A percentile compares a stretch with the other conserved stretches of the same genome.
These are phyloP conservation scores for Phytophthora chlamydospora DNA, from an alignment of 352 stramenopile genomes.

Conservation along the genomic window DNA sequence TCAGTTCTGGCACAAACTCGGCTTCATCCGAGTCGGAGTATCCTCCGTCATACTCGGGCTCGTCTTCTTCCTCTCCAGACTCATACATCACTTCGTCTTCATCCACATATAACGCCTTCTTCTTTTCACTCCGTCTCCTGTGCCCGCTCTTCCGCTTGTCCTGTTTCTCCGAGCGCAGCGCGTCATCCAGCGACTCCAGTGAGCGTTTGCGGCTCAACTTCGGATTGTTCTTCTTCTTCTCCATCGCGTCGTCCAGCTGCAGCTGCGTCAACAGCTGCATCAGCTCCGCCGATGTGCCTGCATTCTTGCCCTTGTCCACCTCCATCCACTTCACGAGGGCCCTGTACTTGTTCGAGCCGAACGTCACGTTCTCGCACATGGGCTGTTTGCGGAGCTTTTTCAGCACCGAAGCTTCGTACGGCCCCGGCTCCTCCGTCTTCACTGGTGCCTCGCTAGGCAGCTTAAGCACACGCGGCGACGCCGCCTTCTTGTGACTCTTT, in stretches of 20 bases:
- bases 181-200: conserved; percentile 56
- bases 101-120: conserved; percentile 15
- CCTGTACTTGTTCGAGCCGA: conserved; percentile 53
- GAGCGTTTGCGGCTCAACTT: conserved; percentile 34
- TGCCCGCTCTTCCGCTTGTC: conserved; percentile 32
- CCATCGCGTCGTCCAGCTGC: conserved; percentile 3
- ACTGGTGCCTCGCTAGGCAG: background rate
- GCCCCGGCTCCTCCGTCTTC: conserved; percentile 11
- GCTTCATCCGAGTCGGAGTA: conserved; percentile 52
- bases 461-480: conserved; percentile 2
- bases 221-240: conserved; percentile 21
- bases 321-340: conserved; percentile 63
- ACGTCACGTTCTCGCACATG: conserved; percentile 41
- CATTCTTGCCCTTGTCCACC: conserved; percentile 51
- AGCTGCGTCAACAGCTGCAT: conserved; percentile 37
- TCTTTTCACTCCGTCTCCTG: conserved; percentile 22
- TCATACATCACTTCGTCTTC: conserved; percentile 43
- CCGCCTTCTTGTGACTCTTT: conserved; percentile 17
- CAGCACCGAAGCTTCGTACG: conserved; percentile 35
- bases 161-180: conserved; percentile 32
- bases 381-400: conserved; percentile 46
- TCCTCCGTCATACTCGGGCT: conserved; percentile 36
- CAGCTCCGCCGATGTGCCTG: conserved; percentile 36
- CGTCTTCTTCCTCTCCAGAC: conserved; percentile 45
- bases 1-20: conserved; percentile 38